phyloP scores from a whole-genome alignment of 208 protist species.

The Crithidia expoeki region DNA sequence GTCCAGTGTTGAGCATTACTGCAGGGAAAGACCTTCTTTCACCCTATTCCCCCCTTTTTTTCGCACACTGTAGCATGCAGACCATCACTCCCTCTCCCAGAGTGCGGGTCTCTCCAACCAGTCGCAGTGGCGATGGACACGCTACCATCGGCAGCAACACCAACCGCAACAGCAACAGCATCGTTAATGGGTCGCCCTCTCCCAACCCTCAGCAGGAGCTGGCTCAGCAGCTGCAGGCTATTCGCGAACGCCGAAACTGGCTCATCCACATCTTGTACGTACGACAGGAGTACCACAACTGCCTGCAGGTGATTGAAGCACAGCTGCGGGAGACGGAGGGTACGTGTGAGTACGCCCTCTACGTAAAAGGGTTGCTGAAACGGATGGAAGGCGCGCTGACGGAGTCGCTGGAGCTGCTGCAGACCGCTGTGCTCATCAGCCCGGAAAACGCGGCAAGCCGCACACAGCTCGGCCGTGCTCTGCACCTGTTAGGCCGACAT shows the following conservation, averaged over 20 bases:
- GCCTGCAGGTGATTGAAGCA: constrained; percentile 87
- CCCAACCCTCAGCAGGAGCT: constrained; percentile 18
- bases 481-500: constrained; percentile 93
- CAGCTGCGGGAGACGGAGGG: constrained; percentile 82
- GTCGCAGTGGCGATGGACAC: neutral
- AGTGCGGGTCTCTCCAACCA: neutral
- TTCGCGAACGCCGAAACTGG: constrained; percentile 93
- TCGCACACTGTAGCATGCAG: no score
- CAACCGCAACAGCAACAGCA: neutral
- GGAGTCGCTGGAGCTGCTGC: constrained; percentile 95
- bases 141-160: neutral
- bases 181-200: neutral
- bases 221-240: constrained; percentile 32
- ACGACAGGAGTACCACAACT: constrained; percentile 90
- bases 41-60: no score
- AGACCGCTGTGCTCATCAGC: constrained; percentile 88
- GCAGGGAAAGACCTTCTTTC: no score
- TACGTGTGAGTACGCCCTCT: constrained; percentile 91
- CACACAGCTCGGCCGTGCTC: constrained; percentile 93
- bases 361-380: constrained; percentile 93
- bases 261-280: constrained; percentile 94
- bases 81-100: neutral
- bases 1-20: neutral
- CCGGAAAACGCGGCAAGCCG: constrained; percentile 87
- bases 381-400: constrained; percentile 91